Percentiles rank a stretch among this genome's conserved stretches.
These are phyloP conservation scores for Boletus tomentosulus DNA, from an alignment of 768 basidiomycete species.

Conservation along the genomic window DNA sequence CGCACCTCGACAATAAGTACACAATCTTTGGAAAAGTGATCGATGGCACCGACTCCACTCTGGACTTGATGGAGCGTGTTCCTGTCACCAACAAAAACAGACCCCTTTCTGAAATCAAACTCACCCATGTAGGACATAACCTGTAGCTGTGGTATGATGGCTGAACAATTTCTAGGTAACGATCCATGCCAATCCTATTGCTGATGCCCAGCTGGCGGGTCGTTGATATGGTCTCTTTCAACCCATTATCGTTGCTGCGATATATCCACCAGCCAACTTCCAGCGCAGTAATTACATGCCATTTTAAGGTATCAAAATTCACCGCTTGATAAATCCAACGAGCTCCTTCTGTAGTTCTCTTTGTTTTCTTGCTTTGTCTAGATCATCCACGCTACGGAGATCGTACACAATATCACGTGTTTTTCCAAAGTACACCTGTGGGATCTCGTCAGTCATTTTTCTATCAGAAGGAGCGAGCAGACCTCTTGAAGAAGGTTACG, in stretches of 20 bases:
- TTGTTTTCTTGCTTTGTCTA: slow-evolving; percentile 77
- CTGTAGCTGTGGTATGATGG: neutral
- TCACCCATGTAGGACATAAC: slow-evolving; percentile 59
- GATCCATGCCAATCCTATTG: slow-evolving; percentile 94
- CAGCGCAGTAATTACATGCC: slow-evolving; percentile 10
- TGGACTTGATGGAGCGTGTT: slow-evolving; percentile 90
- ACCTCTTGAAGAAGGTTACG: slow-evolving; percentile 90
- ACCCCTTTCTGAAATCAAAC: slow-evolving; percentile 80
- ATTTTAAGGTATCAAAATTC: slow-evolving; percentile 16
- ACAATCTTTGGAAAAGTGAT: slow-evolving; percentile 98
- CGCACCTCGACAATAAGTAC: slow-evolving; percentile 91
- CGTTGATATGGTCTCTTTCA: slow-evolving; percentile 16
- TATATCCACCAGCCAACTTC: neutral
- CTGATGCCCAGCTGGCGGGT: slow-evolving; percentile 52
- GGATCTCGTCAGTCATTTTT: slow-evolving; percentile 8
- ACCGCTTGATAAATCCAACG: slow-evolving; percentile 79
- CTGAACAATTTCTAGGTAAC: slow-evolving; percentile 50
- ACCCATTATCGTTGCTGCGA: neutral
- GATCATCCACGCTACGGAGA: slow-evolving; percentile 80
- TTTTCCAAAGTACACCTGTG: slow-evolving; percentile 90
- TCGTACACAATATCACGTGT: slow-evolving; percentile 94
- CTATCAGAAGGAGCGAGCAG: slow-evolving; percentile 10
- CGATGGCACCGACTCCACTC: slow-evolving; percentile 89
- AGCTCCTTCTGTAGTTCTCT: slow-evolving; percentile 89
- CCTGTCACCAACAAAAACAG: slow-evolving; percentile 90